Base-by-base conservation (phyloP, 2,329 filamentous ascomycete species). In the Pseudopithomyces maydicus region DNA sequence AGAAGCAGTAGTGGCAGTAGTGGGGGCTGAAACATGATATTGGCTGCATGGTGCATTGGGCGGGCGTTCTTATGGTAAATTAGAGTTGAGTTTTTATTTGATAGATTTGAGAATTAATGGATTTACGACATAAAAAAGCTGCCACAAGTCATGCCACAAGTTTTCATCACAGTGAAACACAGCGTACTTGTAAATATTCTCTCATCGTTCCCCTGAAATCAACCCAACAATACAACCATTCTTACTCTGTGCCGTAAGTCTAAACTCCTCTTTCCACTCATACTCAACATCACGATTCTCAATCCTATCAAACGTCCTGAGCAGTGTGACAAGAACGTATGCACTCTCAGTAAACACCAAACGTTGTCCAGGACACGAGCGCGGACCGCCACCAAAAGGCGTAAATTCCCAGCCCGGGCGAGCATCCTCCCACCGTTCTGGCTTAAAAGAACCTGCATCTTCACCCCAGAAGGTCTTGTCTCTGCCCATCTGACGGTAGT, bases 371-470 rank as follows among this genome's bases (percentile, higher is more conserved):
- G 59, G 57, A 47, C 63, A 66, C 1, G n/a, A 23, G 6, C 58
- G 50, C 11, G 61, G 57, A 1, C 61, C 63, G 15, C 63, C 63
- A 10, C 52, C 53, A 46, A 66, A 66, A 1, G 63, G 63, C 1
- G 45, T 52, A 35, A 62, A 62, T 14, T 62, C 55, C 63, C 63
- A 66, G 1, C 41, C 42, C 12, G 57, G 57, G 1, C 56, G 47
- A 1, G 53, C 22, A 15, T 1, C 6, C 10, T 62, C 58, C 64
- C 64, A 67, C 1, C 64, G 54, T 35, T 67, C 63, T 15, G 61
- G 64, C 6, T 29, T 29, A 44, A 65, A 67, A 0, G 26, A 10
- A 7, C 66, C 56, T 2, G 53, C 58, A 52, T 67, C 63, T n/a
- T 32, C 14, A 6, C 63, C 64, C 56, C 54, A 67, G 23, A 61